These are phyloP conservation scores for Neolecta irregularis DNA, from an alignment of 1,139 yeast genomes.

Conservation along the genomic window DNA sequence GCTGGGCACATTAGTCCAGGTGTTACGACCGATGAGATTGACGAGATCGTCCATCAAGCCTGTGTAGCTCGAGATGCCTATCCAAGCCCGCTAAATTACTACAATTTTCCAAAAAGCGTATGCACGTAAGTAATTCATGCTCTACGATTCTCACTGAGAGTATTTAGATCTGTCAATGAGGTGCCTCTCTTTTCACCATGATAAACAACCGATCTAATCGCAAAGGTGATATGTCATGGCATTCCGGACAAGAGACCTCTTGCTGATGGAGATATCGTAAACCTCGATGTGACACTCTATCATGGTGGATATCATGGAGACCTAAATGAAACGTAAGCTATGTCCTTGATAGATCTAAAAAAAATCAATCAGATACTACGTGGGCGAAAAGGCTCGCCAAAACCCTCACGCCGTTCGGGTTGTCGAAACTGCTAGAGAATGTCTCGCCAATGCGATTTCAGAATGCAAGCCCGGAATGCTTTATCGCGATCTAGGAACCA, in stretches of 20 bases:
- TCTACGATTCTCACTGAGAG: not conserved
- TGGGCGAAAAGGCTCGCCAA: slow-evolving; percentile 71
- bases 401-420: slow-evolving; percentile 68
- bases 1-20: slow-evolving; percentile 79
- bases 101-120: slow-evolving; percentile 80
- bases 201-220: too few species aligned
- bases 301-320: slow-evolving; percentile 75
- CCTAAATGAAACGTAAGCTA: slow-evolving; percentile 57
- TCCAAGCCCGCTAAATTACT: slow-evolving; percentile 92
- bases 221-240: slow-evolving; percentile 94
- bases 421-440: slow-evolving; percentile 88
- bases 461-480: slow-evolving; percentile 84
- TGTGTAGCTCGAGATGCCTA: slow-evolving; percentile 80
- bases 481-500: slow-evolving; percentile 73
- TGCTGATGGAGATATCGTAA: slow-evolving; percentile 87
- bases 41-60: slow-evolving; percentile 71
- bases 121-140: slow-evolving; percentile 56
- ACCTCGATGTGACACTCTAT: slow-evolving; percentile 74
- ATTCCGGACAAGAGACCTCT: slow-evolving; percentile 80
- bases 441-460: slow-evolving; percentile 67
- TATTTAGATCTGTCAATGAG: slow-evolving; percentile 3
- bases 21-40: slow-evolving; percentile 84
- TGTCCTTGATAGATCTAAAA: not conserved
- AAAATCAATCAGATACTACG: slow-evolving; percentile 35
- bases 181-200: slow-evolving; percentile 2